phyloP scores from a whole-genome alignment of 208 protist species.

The Novymonas esmeraldas region DNA sequence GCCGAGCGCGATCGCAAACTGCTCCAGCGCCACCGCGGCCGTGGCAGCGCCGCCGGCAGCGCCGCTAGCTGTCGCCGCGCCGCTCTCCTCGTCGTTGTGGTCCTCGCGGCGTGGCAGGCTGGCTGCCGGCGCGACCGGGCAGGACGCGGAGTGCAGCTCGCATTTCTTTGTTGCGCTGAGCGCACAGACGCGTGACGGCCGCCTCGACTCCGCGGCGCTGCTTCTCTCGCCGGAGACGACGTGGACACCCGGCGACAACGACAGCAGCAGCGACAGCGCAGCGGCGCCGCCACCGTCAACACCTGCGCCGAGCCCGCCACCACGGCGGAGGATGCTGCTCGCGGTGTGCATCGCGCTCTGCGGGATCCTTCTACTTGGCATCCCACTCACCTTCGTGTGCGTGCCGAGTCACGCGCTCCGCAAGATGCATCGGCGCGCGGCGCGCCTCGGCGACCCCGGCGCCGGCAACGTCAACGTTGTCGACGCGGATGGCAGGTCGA shows the following conservation, averaged over 20 bases:
- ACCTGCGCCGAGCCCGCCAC: neutral
- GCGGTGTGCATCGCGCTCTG: conserved; percentile 5
- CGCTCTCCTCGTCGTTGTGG: too few relatives aligned
- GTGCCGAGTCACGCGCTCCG: conserved; percentile 11
- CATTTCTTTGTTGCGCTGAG: conserved; percentile 13
- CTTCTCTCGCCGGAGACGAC: conserved; percentile 4
- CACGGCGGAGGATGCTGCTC: conserved; percentile 19
- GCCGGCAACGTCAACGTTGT: neutral
- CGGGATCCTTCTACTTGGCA: neutral
- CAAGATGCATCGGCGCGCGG: neutral
- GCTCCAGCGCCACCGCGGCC: neutral
- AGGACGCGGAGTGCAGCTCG: conserved; percentile 3
- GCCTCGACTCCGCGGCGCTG: neutral
- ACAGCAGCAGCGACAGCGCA: neutral
- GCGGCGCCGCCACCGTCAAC: neutral
- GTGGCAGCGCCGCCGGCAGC: too few relatives aligned
- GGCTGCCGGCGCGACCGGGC: too few relatives aligned
- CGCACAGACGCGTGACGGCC: too few relatives aligned
- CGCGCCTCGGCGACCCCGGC: neutral
- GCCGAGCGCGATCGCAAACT: conserved; percentile 16
- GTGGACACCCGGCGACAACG: conserved; percentile 1
- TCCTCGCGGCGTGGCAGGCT: too few relatives aligned
- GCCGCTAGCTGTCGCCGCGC: too few relatives aligned
- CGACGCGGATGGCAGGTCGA: neutral
- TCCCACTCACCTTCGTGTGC: conserved; percentile 6